These are phyloP conservation scores for Nissolia schottii DNA, from an alignment of 306 rosid genomes.

Conservation along the genomic window DNA sequence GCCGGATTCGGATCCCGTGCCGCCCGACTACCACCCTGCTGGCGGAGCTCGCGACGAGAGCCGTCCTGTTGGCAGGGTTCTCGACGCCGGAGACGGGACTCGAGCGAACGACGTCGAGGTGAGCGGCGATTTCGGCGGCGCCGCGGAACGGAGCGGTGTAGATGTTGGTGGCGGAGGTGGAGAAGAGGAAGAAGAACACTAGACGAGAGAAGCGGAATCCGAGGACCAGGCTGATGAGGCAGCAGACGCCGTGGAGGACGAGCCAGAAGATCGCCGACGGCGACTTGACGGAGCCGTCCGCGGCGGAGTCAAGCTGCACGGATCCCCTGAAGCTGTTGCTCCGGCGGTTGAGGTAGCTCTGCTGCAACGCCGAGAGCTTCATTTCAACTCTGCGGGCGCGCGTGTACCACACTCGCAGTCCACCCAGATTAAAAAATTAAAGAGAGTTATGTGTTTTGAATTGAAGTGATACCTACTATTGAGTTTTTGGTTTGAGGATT, in stretches of 20 bases:
- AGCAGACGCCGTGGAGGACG: constrained; percentile 57
- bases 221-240: constrained; percentile 61
- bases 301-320: constrained; percentile 45
- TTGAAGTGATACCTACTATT: not conserved
- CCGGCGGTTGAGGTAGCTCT: constrained; percentile 60
- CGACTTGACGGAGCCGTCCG: constrained; percentile 55
- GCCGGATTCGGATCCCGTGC: constrained; percentile 98
- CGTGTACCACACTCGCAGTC: not conserved
- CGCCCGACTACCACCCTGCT: constrained; percentile 94
- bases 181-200: constrained; percentile 60
- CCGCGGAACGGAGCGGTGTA: constrained; percentile 46
- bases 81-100: constrained; percentile 29
- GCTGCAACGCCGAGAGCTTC: constrained; percentile 77
- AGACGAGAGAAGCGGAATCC: constrained; percentile 85
- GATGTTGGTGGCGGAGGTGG: constrained; percentile 44
- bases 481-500: constrained; percentile 2
- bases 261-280: constrained; percentile 58
- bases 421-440: not conserved
- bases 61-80: constrained; percentile 39
- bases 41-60: constrained; percentile 31
- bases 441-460: not conserved
- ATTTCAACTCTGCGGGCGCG: constrained; percentile 18
- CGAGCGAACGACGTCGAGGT: constrained; percentile 19
- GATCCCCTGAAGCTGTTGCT: constrained; percentile 59
- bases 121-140: constrained; percentile 25